Base-by-base conservation (phyloP, 2,329 filamentous ascomycete genomes). In the Ramichloridium luteum region DNA sequence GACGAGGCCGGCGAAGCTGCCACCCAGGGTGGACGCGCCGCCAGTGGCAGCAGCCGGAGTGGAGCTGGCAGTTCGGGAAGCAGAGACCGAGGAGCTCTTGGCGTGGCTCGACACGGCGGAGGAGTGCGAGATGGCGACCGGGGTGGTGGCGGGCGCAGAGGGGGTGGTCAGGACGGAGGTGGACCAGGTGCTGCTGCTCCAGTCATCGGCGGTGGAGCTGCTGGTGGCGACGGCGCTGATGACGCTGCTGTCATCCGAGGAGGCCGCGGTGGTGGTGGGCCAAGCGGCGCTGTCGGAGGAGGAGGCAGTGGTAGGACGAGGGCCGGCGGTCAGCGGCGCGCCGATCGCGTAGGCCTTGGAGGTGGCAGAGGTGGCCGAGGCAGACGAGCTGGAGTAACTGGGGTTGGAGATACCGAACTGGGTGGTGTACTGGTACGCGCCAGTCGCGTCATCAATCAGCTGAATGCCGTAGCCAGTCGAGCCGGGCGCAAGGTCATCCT, bases 391-490 rank as follows among this genome's bases (percentile, higher is more conserved):
- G 17, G 26, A 34, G 47, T 50, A 56, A 32, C 52, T 37, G 27
- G 50, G 34, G 49, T 66, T 67, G 38, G 57, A 60, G 58, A 77
- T 63, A 46, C 72, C 72, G 59, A 76, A 76, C 54, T 76, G 71
- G 36, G 68, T 69, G 26, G 65, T 68, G 57, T 65, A 73, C 52
- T 77, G 72, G 64, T 71, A 77, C 49, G 67, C 56, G 50, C 72
- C 69, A 40, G 61, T 70, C 30, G 60, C 59, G 48, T 74, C 68
- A 42, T 68, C 70, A 44, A 77, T 69, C 46, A 78, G 55, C 51
- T 74, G 62, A 49, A 77, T 59, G 39, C 72, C 73, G 57, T 76
- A 77, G 55, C 62, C 65, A 39, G 50, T 50, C 46, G 62, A 58
- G 25, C 41, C 40, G 13, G 51, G 47, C 23, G 36, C 49, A 37